Evolutionary conservation across 306 rosid genomes (phyloP), one percentile per base, ranked within the genome.

Genomic region (Vachellia pachyceras): DNA sequence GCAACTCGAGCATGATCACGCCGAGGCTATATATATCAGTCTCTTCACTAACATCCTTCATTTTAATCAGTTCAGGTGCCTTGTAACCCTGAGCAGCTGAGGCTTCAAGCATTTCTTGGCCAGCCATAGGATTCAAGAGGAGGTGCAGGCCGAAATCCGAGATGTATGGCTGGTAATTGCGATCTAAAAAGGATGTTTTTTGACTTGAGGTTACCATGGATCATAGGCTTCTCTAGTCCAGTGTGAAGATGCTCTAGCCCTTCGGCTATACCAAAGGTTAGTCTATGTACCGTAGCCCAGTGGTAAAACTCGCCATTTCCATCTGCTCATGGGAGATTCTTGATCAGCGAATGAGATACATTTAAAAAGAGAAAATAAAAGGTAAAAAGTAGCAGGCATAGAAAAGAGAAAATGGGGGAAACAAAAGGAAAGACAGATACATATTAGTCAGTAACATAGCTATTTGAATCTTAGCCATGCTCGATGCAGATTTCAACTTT

Each of bases 121-220:
- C 85, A 4, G 97, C 90, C 36, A 94, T 88, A 11, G 97, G 89
- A 68, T 89, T 92, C 82, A 96, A 57, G 73, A 96, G 91, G 73
- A 96, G 97, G 78, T 90, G 92, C 7, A 92, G 85, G 55, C 94
- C 90, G 2, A 84, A 93, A 89, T 96, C 99, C 0, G 99, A 86
- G 80, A 96, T 80, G 78, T 75, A 67, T 1, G 99, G 94, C 13
- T 90, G 87, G 81, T 73, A 82, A 55, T 87, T 80, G 35, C 79
- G 88, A 69, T 91, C 98, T 84, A 94, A 75, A 75, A 58, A 96
- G 89, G 65, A 96, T 23, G 88, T 96, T 96, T 77, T 92, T 92
- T 1, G 93, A 90, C 84, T 90, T 94, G 81, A 96, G 91, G 82
- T 96, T 96, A 67, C 98, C 97, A 47, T 96, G 99, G 76, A 94